phyloP scores from a whole-genome alignment of 78 protist genomes.

The Blattamonas nauphoetae region DNA sequence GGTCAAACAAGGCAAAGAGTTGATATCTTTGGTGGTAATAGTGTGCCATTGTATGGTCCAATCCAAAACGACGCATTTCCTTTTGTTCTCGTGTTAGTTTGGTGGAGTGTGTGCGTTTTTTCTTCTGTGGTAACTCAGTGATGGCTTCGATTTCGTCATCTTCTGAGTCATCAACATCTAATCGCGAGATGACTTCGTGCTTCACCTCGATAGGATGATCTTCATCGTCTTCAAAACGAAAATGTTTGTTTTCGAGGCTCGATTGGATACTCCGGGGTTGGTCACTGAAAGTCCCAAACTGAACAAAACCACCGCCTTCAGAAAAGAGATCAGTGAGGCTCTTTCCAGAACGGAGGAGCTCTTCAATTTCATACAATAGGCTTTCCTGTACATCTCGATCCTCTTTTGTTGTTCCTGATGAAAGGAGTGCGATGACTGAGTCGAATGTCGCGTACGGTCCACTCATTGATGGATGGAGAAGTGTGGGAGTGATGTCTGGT shows the following conservation, averaged over 20 bases:
- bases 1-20: neutral
- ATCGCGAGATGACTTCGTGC: neutral
- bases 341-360: neutral
- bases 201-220: neutral
- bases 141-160: neutral
- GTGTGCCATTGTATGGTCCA: neutral
- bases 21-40: slow-evolving; percentile 8
- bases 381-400: neutral
- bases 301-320: neutral
- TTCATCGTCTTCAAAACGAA: neutral
- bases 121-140: neutral
- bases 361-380: neutral
- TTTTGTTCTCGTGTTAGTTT: neutral
- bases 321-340: neutral
- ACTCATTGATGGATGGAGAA: neutral
- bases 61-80: neutral
- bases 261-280: neutral
- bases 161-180: neutral
- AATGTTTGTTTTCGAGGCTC: neutral
- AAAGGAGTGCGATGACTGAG: neutral
- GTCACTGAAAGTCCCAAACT: neutral
- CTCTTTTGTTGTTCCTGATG: neutral
- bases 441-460: neutral
- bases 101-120: neutral
- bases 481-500: neutral